Percentiles rank a stretch among this genome's conserved stretches.
These are phyloP conservation scores for Mortierella antarctica DNA, from an alignment of 192 early-diverging fungal genomes.

Conservation along the genomic window DNA sequence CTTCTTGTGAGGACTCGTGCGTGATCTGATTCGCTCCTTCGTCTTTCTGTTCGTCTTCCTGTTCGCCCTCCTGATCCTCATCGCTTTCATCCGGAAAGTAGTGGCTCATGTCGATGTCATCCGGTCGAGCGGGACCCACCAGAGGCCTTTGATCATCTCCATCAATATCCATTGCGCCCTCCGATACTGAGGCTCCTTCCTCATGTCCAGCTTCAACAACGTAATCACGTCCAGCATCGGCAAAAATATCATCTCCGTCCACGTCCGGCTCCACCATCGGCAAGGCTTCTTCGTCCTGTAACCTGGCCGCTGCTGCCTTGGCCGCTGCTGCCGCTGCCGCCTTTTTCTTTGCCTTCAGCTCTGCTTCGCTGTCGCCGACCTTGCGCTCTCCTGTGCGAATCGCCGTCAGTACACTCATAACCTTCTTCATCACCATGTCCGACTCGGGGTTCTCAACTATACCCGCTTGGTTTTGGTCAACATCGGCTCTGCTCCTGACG, in stretches of 20 bases:
- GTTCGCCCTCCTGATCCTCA: slow-evolving; percentile 22
- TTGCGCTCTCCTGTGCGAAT: slow-evolving; percentile 56
- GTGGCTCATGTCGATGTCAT: slow-evolving; percentile 39
- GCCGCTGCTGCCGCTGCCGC: slow-evolving; percentile 31
- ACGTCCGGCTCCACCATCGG: slow-evolving; percentile 55
- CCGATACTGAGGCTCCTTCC: slow-evolving; percentile 4
- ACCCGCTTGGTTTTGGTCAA: slow-evolving; percentile 50
- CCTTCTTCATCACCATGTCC: slow-evolving; percentile 79
- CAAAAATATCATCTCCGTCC: slow-evolving; percentile 87
- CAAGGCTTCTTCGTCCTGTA: slow-evolving; percentile 19
- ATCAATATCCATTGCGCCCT: slow-evolving; percentile 40
- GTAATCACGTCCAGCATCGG: slow-evolving; percentile 85
- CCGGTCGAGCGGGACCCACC: slow-evolving; percentile 28
- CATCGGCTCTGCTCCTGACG: slow-evolving; percentile 81
- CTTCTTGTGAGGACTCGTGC: background rate
- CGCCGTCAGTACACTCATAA: slow-evolving; percentile 69
- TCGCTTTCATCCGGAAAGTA: slow-evolving; percentile 49
- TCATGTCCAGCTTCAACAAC: slow-evolving; percentile 57
- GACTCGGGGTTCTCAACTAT: slow-evolving; percentile 62
- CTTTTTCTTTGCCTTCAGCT: slow-evolving; percentile 61
- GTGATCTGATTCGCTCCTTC: background rate
- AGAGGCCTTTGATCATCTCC: slow-evolving; percentile 27
- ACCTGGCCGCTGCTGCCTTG: slow-evolving; percentile 29
- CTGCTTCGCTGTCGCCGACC: slow-evolving; percentile 36
- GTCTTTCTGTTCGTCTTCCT: slow-evolving; percentile 13